Conservation (phyloP, 2,329 filamentous ascomycete genomes). For the Colletotrichum zoysiae region DNA sequence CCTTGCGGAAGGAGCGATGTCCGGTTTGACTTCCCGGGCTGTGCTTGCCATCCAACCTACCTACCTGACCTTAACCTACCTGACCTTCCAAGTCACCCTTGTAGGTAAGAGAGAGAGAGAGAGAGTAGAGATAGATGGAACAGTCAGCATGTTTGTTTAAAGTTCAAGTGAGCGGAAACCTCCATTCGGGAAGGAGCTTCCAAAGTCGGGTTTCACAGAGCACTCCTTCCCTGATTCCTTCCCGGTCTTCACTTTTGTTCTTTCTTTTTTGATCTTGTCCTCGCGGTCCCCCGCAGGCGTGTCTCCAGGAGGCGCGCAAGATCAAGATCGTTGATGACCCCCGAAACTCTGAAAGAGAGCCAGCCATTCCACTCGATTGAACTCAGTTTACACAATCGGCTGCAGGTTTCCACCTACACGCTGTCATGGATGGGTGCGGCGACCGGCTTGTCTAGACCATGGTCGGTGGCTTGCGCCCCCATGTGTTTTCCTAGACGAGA, state of each 20-base stretch:
- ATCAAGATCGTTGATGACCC: neutral
- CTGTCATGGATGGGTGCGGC: slow-evolving; percentile 27
- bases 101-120: neutral
- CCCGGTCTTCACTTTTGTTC: neutral
- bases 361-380: neutral
- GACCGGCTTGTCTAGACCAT: slow-evolving; percentile 1
- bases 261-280: neutral
- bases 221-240: slow-evolving; percentile 15
- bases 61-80: neutral
- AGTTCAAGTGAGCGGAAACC: neutral
- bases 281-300: slow-evolving; percentile 12
- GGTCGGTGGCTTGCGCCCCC: slow-evolving; percentile 28
- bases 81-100: neutral
- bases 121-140: neutral
- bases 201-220: slow-evolving; percentile 1
- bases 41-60: neutral
- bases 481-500: slow-evolving; percentile 3
- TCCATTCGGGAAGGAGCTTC: slow-evolving; percentile 10
- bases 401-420: slow-evolving; percentile 32
- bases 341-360: slow-evolving; percentile 12
- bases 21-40: neutral
- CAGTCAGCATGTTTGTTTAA: neutral
- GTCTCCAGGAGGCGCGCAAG: slow-evolving; percentile 4
- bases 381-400: slow-evolving; percentile 26
- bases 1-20: neutral